Evolutionary conservation across 305 asterid genomes (phyloP), one percentile per base, ranked within the genome.

Genomic region (Fraxinus paxiana): DNA sequence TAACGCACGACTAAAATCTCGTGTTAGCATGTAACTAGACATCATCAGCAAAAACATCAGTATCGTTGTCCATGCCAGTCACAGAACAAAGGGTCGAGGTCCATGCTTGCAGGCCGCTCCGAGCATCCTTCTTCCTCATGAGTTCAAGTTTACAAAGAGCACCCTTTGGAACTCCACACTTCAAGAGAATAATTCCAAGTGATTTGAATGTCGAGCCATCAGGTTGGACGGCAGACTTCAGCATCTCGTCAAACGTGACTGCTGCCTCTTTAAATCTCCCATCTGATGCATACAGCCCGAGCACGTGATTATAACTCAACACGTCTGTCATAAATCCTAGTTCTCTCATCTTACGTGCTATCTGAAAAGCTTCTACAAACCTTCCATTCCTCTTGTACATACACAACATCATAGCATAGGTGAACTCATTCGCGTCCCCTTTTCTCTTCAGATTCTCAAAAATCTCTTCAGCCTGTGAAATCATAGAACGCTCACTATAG

Each of bases 381-480:
- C 89, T 88, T 35, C 95, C 93, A 59, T 91, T 94, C 90, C 91
- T 92, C 87, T 86, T 92, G 85, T 96, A 92, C 99, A 96, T 92
- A 75, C 98, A 92, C 81, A 96, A 31, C 98, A 92, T 96, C 99
- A 94, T 94, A 46, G 99, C 98, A 83, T 94, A 90, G 33, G 99
- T 85, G 79, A 96, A 96, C 81, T 96, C 99, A 67, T 92, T 92
- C 1, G 98, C 98, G 9, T 73, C 79, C 20, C 94, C 92, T 22
- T 85, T 85, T 48, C 71, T 80, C 87, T 79, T 92, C 91, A 96
- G 78, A 33, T 79, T 34, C 80, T 89, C 87, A 35, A 96, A 94
- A 46, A 90, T 84, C 86, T 84, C 88, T 85, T 94, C 98, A 0
- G 99, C 98, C 82, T 89, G 92, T 4, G 80, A 72, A 38, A 91